A percentile compares a stretch with the other conserved stretches of the same genome.
Evolutionary conservation across 306 rosid species (phyloP).

Genomic region (Gastrolobium bilobum): DNA sequence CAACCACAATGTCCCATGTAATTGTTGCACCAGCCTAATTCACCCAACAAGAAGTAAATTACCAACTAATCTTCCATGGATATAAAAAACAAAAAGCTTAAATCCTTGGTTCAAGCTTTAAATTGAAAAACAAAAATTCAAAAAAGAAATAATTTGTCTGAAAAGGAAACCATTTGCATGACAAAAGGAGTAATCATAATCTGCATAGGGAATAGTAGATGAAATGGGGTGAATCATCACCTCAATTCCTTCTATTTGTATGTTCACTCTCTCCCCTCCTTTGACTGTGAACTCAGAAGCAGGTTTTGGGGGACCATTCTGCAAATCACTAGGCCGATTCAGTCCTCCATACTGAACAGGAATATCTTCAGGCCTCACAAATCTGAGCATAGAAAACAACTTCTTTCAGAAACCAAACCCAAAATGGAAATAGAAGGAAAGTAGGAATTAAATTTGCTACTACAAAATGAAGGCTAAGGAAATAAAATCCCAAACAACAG

Average conservation of each 20-base stretch:
- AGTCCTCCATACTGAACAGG: conserved; percentile 98
- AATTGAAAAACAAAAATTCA: conserved; percentile 8
- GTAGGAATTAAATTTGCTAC: conserved; percentile 31
- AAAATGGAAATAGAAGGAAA: conserved; percentile 36
- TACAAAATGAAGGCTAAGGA: background rate
- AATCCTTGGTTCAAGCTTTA: background rate
- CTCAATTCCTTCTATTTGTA: conserved; percentile 99
- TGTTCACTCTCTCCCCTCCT: conserved; percentile 98
- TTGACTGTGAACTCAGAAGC: conserved; percentile 98
- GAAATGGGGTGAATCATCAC: conserved; percentile 54
- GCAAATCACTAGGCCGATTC: conserved; percentile 73
- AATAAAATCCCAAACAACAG: conserved; percentile 28
- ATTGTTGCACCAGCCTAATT: conserved; percentile 87
- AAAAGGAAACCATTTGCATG: conserved; percentile 37
- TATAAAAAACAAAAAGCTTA: background rate
- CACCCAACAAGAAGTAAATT: conserved; percentile 2
- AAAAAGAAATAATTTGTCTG: background rate
- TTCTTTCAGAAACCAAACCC: conserved; percentile 32
- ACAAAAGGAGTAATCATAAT: conserved; percentile 32
- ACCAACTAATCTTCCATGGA: conserved; percentile 50
- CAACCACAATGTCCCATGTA: conserved; percentile 95
- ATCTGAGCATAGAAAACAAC: conserved; percentile 60
- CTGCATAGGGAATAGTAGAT: conserved; percentile 25
- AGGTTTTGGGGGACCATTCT: conserved; percentile 90
- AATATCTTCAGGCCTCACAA: conserved; percentile 89